Evolutionary conservation across 2,329 filamentous ascomycete species (phyloP), one percentile per base, ranked within the genome.

Genomic region (Beauveria brongniartii): DNA sequence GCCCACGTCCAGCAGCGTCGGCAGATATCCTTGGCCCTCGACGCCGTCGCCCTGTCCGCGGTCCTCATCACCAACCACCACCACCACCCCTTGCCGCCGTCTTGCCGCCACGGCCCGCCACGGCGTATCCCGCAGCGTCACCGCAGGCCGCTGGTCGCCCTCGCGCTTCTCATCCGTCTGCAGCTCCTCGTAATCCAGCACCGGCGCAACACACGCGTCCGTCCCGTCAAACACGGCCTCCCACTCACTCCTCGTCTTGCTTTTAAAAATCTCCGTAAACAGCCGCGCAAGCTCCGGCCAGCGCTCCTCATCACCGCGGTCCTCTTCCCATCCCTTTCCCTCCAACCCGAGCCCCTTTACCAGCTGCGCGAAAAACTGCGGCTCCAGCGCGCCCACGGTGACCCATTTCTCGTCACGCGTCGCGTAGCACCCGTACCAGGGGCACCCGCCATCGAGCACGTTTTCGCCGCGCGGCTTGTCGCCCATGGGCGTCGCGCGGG

Each of bases 181-280:
- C 48, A 96, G 77, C 74, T 96, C 92, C 0, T 67, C 69, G 65
- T 91, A 90, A 40, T 86, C 86, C 47, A 96, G 77, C 1, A 97
- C 90, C 0, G 93, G 93, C n/a, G 90, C 91, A 64, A 89, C 91
- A 72, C 93, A 97, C 1, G 93, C 93, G 75, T 97, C 93, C 0
- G 90, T 94, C 12, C 89, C 90, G 71, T 96, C 90, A 71, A 97
- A 97, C 6, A 96, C 77, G 3, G 63, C 71, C 74, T 96, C 93
- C 93, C 93, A 97, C 71, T 96, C 88, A 0, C 74, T 70, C 40
- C 92, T 81, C 5, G 88, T 88, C 75, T 86, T 91, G 50, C 77
- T 73, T 71, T 80, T 84, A 73, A 97, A 97, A 0, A 77, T 78
- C 3, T 70, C 70, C 3, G 80, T 80, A 65, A 96, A 88, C 3